Evolutionary conservation across 352 stramenopile genomes (phyloP), one percentile per base, ranked within the genome.

Genomic region (Phytophthora idaei): DNA sequence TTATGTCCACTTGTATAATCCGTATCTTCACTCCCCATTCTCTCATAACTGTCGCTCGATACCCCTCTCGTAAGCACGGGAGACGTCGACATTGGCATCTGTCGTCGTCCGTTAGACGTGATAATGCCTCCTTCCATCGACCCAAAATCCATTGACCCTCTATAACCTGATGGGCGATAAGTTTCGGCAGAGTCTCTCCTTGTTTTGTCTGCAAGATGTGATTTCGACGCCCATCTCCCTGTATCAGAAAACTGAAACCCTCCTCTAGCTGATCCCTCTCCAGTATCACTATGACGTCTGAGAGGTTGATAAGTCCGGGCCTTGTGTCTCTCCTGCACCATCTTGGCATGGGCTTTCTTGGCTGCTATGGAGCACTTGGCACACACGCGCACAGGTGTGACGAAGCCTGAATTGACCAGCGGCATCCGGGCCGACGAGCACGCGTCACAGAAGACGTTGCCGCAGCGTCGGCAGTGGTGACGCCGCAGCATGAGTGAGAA

Each of bases 391-490:
- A 95, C 87, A 11, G 87, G 87, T 5, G 78, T 80, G 55, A 83
- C 76, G 69, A 93, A 90, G 2, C 81, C 85, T 0, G 84, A 80
- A 2, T 81, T 71, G 1, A 92, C 76, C 28, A 97, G 64, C 25
- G 88, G 81, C 62, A 96, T 95, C n/a, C 91, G 70, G 5, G 78
- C 66, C 4, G 86, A 92, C 6, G 87, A 89, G 67, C 93, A 98
- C 12, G 81, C 71, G 50, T 97, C 89, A 70, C 93, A 97, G 65
- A 98, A 97, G 8, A 98, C 80, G 42, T 92, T 91, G 5, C 93
- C 93, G 65, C 92, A 97, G 21, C 84, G 74, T 1, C 91, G 81
- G 58, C 92, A 97, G 73, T 97, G 89, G 56, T 98, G 92, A 14
- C 89, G 78, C 6, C 87, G 85, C 62, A 95, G 73, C 60, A 93